Conservation (phyloP, 305 asterid genomes). For the Solanum hybrid region DNA sequence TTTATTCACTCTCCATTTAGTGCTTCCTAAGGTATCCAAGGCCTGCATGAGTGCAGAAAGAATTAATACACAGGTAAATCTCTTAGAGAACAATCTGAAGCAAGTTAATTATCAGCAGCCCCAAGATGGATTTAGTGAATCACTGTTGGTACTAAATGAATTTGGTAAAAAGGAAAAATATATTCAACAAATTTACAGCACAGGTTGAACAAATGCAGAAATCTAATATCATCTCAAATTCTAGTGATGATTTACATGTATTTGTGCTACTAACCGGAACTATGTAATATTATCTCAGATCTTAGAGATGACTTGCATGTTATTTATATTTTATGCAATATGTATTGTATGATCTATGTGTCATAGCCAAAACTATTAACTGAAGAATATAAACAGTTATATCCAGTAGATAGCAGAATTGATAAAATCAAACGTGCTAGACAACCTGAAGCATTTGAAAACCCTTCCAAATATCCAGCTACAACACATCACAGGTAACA, state of each 20-base stretch:
- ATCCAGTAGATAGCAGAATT: not conserved
- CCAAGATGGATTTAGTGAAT: slow-evolving; percentile 1
- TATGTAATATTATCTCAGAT: not conserved
- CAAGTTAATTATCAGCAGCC: not conserved
- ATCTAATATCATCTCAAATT: not conserved
- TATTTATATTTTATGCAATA: not conserved
- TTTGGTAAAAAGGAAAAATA: not conserved
- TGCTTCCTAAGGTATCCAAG: slow-evolving; percentile 81
- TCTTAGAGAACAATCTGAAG: not conserved
- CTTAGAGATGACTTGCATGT: not conserved
- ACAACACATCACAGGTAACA: not conserved
- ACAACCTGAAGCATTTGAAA: not conserved
- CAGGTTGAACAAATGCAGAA: not conserved
- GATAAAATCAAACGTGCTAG: not conserved
- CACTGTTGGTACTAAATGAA: not conserved
- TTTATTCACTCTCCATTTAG: slow-evolving; percentile 86
- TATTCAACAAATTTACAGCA: not conserved
- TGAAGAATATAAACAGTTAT: not conserved
- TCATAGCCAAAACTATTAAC: not conserved
- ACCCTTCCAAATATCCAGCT: not conserved
- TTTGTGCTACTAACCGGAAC: not conserved
- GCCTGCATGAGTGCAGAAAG: slow-evolving; percentile 40
- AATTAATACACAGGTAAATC: not conserved
- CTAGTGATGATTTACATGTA: not conserved
- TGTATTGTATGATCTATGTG: not conserved